Conservation (phyloP, 768 basidiomycete species). For the Macrolepiota albuminosa region DNA sequence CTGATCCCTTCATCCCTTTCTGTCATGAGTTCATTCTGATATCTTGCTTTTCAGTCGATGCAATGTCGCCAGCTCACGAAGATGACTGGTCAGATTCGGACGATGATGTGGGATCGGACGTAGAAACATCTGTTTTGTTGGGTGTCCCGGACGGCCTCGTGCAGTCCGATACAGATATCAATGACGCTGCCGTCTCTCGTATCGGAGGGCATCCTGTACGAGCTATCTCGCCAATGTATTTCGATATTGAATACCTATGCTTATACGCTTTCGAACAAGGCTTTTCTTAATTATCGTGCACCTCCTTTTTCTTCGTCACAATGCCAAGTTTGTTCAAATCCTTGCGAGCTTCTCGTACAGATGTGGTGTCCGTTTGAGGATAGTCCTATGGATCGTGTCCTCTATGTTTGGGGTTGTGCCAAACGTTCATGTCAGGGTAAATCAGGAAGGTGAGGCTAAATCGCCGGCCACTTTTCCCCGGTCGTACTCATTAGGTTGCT, state of each 20-base stretch:
- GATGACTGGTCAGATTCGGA: slow-evolving; percentile 84
- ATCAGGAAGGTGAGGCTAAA: slow-evolving; percentile 61
- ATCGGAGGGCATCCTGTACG: slow-evolving; percentile 90
- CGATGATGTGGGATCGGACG: slow-evolving; percentile 47
- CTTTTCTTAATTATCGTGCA: slow-evolving; percentile 61
- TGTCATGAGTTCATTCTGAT: slow-evolving; percentile 17
- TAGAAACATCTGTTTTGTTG: slow-evolving; percentile 71
- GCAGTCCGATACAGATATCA: slow-evolving; percentile 50
- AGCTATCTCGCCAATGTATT: slow-evolving; percentile 44
- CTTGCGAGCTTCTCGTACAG: slow-evolving; percentile 82
- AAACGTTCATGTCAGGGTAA: slow-evolving; percentile 66
- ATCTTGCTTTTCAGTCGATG: slow-evolving; percentile 8
- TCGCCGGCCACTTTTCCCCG: slow-evolving; percentile 6
- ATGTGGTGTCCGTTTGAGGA: slow-evolving; percentile 89
- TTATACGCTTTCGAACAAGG: slow-evolving; percentile 48
- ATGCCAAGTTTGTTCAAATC: slow-evolving; percentile 66
- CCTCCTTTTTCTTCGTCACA: slow-evolving; percentile 58
- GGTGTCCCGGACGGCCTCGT: slow-evolving; percentile 78
- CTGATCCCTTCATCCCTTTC: slow-evolving; percentile 48
- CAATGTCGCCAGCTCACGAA: slow-evolving; percentile 38
- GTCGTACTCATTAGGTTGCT: slow-evolving; percentile 10
- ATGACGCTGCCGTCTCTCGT: slow-evolving; percentile 81
- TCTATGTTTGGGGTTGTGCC: slow-evolving; percentile 85
- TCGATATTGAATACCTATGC: slow-evolving; percentile 43
- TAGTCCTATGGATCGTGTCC: slow-evolving; percentile 77